Percentiles rank a stretch among this genome's conserved stretches.
Conservation (phyloP, 2,329 filamentous ascomycete genomes). For the Myriosclerotinia scirpicola region DNA sequence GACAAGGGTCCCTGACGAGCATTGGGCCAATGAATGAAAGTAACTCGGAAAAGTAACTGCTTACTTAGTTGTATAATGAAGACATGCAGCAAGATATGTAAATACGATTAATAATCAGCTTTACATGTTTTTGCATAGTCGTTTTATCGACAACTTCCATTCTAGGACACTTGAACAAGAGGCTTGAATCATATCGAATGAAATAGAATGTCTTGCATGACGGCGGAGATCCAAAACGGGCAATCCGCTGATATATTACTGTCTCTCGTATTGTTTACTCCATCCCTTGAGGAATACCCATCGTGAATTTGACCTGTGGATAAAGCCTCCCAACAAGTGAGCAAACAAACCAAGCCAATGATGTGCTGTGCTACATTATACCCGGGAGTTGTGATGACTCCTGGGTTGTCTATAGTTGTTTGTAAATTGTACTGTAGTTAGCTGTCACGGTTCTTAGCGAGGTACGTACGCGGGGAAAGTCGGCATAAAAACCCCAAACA, state of each 20-base stretch:
- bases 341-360: not conserved
- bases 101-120: not conserved
- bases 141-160: not conserved
- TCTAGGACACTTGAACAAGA: not conserved
- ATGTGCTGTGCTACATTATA: not conserved
- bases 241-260: not conserved
- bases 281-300: not conserved
- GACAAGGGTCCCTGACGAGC: not conserved
- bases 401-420: not conserved
- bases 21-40: not conserved
- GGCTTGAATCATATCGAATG: not conserved
- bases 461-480: not conserved
- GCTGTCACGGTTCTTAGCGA: no score
- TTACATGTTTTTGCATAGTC: no score
- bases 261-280: not conserved
- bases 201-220: not conserved
- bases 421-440: not conserved
- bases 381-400: not conserved
- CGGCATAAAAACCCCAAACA: not conserved
- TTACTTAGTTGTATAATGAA: not conserved
- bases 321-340: not conserved
- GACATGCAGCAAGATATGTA: not conserved
- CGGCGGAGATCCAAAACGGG: not conserved
- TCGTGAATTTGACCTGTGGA: not conserved
- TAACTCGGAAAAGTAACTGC: not conserved